phyloP scores from a whole-genome alignment of 2,329 filamentous ascomycete genomes.

The Fusarium aywerte region DNA sequence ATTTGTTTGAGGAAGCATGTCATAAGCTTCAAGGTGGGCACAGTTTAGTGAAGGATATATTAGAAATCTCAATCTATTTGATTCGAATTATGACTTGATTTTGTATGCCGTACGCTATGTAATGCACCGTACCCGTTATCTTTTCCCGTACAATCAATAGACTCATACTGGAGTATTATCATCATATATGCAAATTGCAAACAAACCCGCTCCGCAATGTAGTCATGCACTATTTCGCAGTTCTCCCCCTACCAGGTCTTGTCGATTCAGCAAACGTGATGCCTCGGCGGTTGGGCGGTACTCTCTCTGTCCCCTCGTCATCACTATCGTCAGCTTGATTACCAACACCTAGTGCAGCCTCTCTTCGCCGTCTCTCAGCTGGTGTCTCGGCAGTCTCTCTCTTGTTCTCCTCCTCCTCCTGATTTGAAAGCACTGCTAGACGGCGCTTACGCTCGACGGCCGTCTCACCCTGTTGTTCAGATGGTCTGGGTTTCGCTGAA shows the following conservation, averaged over 20 bases:
- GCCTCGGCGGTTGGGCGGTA: slow-evolving; percentile 63
- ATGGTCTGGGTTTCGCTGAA: slow-evolving; percentile 37
- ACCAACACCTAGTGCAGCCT: slow-evolving; percentile 76
- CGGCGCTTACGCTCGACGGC: slow-evolving; percentile 75
- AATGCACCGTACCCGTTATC: slow-evolving; percentile 25
- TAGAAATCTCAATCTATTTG: not conserved
- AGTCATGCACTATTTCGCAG: slow-evolving; percentile 16
- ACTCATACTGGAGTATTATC: slow-evolving; percentile 32
- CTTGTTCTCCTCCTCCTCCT: slow-evolving; percentile 55
- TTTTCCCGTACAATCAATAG: slow-evolving; percentile 11
- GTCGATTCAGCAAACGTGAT: slow-evolving; percentile 69
- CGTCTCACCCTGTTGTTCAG: slow-evolving; percentile 64
- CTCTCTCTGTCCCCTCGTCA: slow-evolving; percentile 66
- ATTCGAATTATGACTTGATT: slow-evolving; percentile 8
- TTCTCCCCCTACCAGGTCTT: slow-evolving; percentile 36
- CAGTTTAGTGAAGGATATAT: not conserved
- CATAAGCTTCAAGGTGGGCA: too few relatives aligned
- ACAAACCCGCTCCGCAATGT: slow-evolving; percentile 23
- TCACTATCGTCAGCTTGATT: slow-evolving; percentile 55
- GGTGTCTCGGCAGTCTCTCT: slow-evolving; percentile 71
- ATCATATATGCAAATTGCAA: slow-evolving; percentile 37
- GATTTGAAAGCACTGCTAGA: slow-evolving; percentile 62
- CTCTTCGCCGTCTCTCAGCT: slow-evolving; percentile 76
- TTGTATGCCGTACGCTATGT: slow-evolving; percentile 24
- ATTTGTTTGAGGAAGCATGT: not conserved